phyloP scores from a whole-genome alignment of 192 early-diverging fungal genomes.

The Coemansia sp. region DNA sequence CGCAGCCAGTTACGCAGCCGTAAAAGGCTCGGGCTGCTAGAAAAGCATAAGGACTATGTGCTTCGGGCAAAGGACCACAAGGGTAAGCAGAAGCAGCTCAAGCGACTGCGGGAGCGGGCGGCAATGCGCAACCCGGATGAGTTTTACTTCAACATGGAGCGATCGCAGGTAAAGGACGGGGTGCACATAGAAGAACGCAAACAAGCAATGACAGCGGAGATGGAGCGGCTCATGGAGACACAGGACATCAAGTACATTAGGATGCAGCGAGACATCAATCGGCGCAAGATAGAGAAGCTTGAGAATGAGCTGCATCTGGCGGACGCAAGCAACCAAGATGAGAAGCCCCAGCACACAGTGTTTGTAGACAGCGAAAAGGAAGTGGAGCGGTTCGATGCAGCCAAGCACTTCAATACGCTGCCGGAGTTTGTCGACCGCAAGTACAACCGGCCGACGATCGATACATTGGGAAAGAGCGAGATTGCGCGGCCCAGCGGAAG shows the following conservation, averaged over 20 bases:
- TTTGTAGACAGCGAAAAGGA: conserved; percentile 76
- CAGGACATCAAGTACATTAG: conserved; percentile 92
- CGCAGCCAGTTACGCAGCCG: conserved; percentile 71
- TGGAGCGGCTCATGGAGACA: conserved; percentile 82
- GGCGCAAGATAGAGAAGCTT: conserved; percentile 74
- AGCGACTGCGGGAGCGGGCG: conserved; percentile 86
- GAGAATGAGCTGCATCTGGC: conserved; percentile 73
- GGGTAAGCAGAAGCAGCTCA: conserved; percentile 82
- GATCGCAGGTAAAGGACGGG: conserved; percentile 80
- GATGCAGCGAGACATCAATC: conserved; percentile 71
- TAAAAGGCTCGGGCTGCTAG: conserved; percentile 77
- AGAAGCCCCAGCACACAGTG: conserved; percentile 66
- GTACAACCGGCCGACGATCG: conserved; percentile 77
- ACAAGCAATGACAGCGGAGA: conserved; percentile 73
- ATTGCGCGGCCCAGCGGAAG: conserved; percentile 26
- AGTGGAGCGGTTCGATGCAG: conserved; percentile 74
- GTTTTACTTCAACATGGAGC: conserved; percentile 98
- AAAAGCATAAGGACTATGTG: conserved; percentile 99
- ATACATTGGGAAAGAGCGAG: conserved; percentile 55
- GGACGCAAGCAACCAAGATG: conserved; percentile 3
- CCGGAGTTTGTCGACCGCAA: conserved; percentile 77
- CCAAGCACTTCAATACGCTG: conserved; percentile 80
- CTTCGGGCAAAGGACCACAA: conserved; percentile 91
- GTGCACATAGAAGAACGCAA: conserved; percentile 77
- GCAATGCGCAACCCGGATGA: conserved; percentile 91